Evolutionary conservation across 768 basidiomycete genomes (phyloP).

Genomic region (Boletales sp.): DNA sequence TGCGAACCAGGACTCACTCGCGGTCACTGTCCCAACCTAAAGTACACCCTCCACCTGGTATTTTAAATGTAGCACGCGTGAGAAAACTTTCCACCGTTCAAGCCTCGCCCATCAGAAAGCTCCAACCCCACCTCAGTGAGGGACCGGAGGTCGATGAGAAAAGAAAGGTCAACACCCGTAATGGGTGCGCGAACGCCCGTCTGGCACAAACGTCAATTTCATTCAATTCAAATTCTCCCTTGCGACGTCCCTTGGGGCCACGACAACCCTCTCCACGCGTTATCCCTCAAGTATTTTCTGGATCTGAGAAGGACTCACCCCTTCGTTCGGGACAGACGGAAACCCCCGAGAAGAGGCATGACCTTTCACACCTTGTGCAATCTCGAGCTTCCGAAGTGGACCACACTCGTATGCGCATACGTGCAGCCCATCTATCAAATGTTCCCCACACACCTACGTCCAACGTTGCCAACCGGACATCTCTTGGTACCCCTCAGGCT

Average conservation of each 20-base stretch:
- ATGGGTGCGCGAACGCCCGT: neutral
- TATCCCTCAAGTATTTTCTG: neutral
- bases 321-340: neutral
- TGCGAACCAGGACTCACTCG: constrained; percentile 14
- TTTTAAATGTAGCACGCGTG: constrained; percentile 4
- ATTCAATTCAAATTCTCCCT: constrained; percentile 21
- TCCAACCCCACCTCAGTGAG: constrained; percentile 6
- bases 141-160: constrained; percentile 1
- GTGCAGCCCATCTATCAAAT: neutral
- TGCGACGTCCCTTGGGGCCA: constrained; percentile 20
- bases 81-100: constrained; percentile 31
- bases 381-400: constrained; percentile 2
- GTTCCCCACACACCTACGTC: constrained; percentile 6
- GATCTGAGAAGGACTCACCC: neutral
- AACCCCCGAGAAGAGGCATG: constrained; percentile 4
- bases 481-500: constrained; percentile 14
- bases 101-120: constrained; percentile 23
- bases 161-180: neutral
- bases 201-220: constrained; percentile 16
- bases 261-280: constrained; percentile 17
- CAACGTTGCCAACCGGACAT: constrained; percentile 22
- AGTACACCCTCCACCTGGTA: constrained; percentile 13
- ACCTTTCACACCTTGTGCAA: neutral
- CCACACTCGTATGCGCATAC: constrained; percentile 11
- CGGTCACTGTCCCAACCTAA: constrained; percentile 37